Evolutionary conservation across 345 rosid species (phyloP), one percentile per base, ranked within the genome.

Genomic region (Hibiscus tridactylites): DNA sequence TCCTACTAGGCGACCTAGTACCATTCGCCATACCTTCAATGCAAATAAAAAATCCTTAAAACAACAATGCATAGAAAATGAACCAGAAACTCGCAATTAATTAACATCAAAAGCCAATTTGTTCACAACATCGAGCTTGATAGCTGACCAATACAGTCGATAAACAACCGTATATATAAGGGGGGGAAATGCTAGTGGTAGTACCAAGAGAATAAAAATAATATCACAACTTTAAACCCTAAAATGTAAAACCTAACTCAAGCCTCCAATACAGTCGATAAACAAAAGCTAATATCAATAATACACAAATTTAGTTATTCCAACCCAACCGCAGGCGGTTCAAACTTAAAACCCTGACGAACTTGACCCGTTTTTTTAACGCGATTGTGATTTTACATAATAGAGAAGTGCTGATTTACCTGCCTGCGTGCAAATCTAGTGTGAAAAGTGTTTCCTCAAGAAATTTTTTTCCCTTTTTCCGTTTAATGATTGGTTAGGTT

Each of bases 1-100:
- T 75, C 61, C 60, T 52, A 68, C 74, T 58, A 54, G 79, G 42
- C 52, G 79, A 49, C 52, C 16, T 11, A 10, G 52, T 47, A 70
- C 73, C 85, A 67, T 75, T 81, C 46, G 65, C 82, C 90, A 85
- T 87, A 10, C 72, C 72, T 69, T 37, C 29, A 54, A 19, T 17
- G 5, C 7, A 3, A 65, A 47, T 13, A 65, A 47, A 42, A 42
- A 42, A 33, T 16, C 15, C 7, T 65, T 11, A 65, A 42, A 42
- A 65, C 10, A 2, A 42, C 53, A 42, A 42, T 42, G 31, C 42
- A 4, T 12, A 42, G 10, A 65, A 4, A 42, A 42, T 13, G 1
- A 63, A 63, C 3, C 29, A 17, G 2, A 65, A 13, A 65, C 5
- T 11, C 17, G 5, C 31, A 42, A 63, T 37, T 39, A 42, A 19